Evolutionary conservation across 306 rosid species (phyloP), one percentile per base, ranked within the genome.

Genomic region (Sesbania bispinosa): DNA sequence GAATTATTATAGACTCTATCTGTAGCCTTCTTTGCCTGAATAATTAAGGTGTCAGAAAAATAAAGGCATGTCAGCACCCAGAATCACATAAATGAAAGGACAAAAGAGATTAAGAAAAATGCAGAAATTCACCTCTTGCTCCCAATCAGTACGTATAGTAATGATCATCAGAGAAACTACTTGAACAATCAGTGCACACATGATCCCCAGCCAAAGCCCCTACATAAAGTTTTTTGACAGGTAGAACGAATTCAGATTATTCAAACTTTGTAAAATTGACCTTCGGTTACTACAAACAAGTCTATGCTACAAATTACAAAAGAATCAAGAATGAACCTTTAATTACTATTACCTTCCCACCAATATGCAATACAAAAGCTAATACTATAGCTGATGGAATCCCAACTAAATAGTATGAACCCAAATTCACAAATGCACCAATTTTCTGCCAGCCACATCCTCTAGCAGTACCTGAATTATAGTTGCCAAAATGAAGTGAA

Each of bases 361-460:
- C 92, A 55, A 86, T 2, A 71, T 86, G 83, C 20, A 80, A 73
- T 8, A 76, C 83, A 76, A 92, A 92, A 51, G 88, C 90, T 4
- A 92, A 69, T 9, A 86, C 42, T 33, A 81, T n/a, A 23, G 89
- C 84, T 41, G 33, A 21, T 13, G 96, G 96, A 78, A 92, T 78
- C 36, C 98, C 98, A 24, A 84, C 85, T 1, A 88, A 8, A 38
- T 92, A 89, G 81, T 89, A 89, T 29, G 94, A 76, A 2, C 94
- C 92, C 13, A 89, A 83, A 72, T 92, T 92, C 6, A 92, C 81
- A 81, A 18, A 86, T 19, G 97, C 94, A 39, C 97, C 96, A 39
- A 87, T 81, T 64, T 87, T 85, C 84, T 92, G 97, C 97, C 94
- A 87, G 6, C 96, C 98, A 71, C 98, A 89, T 39, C 96, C 96